Evolutionary conservation across 768 basidiomycete species (phyloP).

Genomic region (Candolleomyces efflorescens): DNA sequence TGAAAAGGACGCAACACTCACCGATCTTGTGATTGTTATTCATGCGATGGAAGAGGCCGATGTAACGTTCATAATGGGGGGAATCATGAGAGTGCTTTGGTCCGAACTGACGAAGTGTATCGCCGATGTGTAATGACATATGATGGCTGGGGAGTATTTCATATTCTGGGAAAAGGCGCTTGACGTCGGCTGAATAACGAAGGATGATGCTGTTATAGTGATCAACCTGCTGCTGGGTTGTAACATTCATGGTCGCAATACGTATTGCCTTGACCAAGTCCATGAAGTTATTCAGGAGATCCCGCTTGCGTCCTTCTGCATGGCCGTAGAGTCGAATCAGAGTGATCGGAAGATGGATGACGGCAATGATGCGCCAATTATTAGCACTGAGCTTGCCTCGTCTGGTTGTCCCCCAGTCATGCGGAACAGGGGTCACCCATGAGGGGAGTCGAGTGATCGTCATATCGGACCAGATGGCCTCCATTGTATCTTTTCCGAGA

Average conservation of each 20-base stretch:
- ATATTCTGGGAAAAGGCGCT: constrained; percentile 14
- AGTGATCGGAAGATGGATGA: constrained; percentile 24
- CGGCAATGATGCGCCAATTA: constrained; percentile 21
- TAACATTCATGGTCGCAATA: constrained; percentile 16
- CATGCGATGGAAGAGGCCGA: constrained; percentile 17
- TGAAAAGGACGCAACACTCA: not conserved
- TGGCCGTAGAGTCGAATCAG: constrained; percentile 22
- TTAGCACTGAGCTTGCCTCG: constrained; percentile 29
- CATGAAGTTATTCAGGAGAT: constrained; percentile 25
- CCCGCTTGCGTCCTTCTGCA: constrained; percentile 10
- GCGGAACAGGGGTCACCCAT: constrained; percentile 26
- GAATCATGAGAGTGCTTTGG: constrained; percentile 20
- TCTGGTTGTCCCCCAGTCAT: constrained; percentile 23
- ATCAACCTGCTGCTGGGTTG: constrained; percentile 16
- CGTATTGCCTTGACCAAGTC: constrained; percentile 21
- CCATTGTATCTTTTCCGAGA: constrained; percentile 26
- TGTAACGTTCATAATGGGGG: constrained; percentile 27
- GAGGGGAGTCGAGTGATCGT: constrained; percentile 19
- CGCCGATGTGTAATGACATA: constrained; percentile 18
- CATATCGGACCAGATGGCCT: constrained; percentile 25
- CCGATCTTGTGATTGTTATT: constrained; percentile 21
- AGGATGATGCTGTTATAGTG: constrained; percentile 17
- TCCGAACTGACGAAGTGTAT: constrained; percentile 17
- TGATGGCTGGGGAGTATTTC: constrained; percentile 19
- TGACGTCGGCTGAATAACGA: constrained; percentile 14